Percentiles rank a stretch among this genome's conserved stretches.
Evolutionary conservation across 768 basidiomycete genomes (phyloP).

Genomic region (Udeniomyces megalosporus): DNA sequence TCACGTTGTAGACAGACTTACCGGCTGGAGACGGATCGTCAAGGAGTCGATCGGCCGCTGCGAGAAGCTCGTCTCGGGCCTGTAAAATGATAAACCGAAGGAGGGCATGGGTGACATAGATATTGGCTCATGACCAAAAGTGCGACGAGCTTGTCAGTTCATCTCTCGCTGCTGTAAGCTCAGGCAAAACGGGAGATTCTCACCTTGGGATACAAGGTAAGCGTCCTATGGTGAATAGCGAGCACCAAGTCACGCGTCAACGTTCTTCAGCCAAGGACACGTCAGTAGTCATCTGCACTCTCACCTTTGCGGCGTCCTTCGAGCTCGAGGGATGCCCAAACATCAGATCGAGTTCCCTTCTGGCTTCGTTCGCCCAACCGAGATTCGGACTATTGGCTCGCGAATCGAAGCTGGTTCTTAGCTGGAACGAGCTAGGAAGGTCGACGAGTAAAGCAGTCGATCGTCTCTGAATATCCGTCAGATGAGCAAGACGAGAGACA

Average conservation of each 20-base stretch:
- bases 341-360: slow-evolving; percentile 75
- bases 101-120: slow-evolving; percentile 68
- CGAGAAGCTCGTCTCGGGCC: slow-evolving; percentile 68
- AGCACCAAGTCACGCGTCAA: no score
- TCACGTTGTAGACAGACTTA: background rate
- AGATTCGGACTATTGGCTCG: slow-evolving; percentile 27
- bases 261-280: no score
- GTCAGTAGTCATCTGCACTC: no score
- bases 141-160: no score
- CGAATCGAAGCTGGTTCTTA: slow-evolving; percentile 35
- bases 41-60: slow-evolving; percentile 40
- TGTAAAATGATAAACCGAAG: slow-evolving; percentile 30
- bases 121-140: slow-evolving; percentile 33
- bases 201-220: slow-evolving; percentile 74
- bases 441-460: slow-evolving; percentile 48
- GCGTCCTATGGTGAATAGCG: slow-evolving; percentile 39
- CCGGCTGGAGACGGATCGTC: background rate
- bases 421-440: slow-evolving; percentile 54
- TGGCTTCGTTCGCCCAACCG: slow-evolving; percentile 64
- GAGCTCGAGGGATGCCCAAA: slow-evolving; percentile 82
- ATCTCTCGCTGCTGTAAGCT: no score
- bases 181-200: no score
- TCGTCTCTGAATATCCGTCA: slow-evolving; percentile 57
- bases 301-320: slow-evolving; percentile 51
- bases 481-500: slow-evolving; percentile 63